phyloP scores from a whole-genome alignment of 2,329 filamentous ascomycete species.

The Fusarium sp. region DNA sequence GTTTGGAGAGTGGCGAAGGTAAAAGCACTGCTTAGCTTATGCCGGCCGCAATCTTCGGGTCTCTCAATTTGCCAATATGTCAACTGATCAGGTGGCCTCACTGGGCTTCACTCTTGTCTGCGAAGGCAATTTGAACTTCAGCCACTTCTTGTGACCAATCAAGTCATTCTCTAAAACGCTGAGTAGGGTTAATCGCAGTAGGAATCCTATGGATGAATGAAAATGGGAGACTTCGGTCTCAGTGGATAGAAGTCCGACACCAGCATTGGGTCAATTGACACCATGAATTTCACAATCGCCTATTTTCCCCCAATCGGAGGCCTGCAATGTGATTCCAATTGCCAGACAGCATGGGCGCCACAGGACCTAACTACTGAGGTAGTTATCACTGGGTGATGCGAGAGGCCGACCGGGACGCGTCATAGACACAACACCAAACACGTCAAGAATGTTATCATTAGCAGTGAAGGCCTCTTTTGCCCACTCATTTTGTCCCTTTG shows the following conservation, averaged over 20 bases:
- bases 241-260: neutral
- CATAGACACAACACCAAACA: neutral
- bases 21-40: neutral
- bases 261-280: too few relatives aligned
- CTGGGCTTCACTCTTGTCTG: rapidly evolving
- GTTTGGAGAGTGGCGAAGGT: neutral
- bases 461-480: rapidly evolving
- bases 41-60: too few relatives aligned
- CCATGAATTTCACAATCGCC: rapidly evolving
- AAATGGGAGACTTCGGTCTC: neutral
- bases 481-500: neutral
- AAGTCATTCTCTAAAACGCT: neutral
- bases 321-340: rapidly evolving
- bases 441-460: neutral
- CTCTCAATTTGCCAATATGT: neutral
- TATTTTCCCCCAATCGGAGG: neutral
- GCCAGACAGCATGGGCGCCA: neutral
- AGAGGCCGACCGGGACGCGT: neutral
- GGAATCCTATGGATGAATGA: too few relatives aligned
- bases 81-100: neutral
- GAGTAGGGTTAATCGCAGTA: rapidly evolving
- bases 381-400: neutral
- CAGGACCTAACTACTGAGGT: neutral
- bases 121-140: rapidly evolving
- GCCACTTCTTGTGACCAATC: rapidly evolving